Base-by-base conservation (phyloP, 768 basidiomycete genomes). In the Cystofilobasidium capitatum region DNA sequence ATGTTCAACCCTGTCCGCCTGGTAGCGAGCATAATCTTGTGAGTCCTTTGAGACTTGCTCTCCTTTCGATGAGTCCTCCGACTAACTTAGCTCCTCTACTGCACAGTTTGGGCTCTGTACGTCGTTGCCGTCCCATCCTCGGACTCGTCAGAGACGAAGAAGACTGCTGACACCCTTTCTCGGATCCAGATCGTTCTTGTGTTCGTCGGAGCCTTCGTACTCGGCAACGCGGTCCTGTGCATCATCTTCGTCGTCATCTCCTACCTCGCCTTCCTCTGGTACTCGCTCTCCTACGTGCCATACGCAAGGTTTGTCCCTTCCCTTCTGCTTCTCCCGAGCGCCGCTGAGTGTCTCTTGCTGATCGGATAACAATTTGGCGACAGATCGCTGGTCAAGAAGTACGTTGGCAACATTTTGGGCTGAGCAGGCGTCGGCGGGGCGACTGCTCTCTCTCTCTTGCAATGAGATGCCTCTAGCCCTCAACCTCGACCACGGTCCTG, bases 1-100 rank as follows among this genome's bases (percentile, higher is more conserved):
- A 93, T 93, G 91, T 94, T 94, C 83, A 92, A 92, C 77, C 88
- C 91, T 59, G 83, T 94, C 26, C 89, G 92, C 3, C 47, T 69
- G 24, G 42, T 69, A 14, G 68, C 68, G 2, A 47, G 44, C n/a
- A 64, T 60, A 24, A 45, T 69, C 24, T 65, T 65, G 51, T 55
- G 51, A 3, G 51, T 49, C 47, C 3, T 26, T 22, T 24, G n/a
- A 6, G 22, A 24, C 26, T 40, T 12, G 26, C 3, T 3, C 29
- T 7, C 36, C 58, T 2, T 2, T 17, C 8, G 8, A 4, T 37
- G n/a, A n/a, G n/a, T n/a, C n/a, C 58, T 13, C n/a, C 22, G 7
- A 7, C 26, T 59, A 16, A 44, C 61, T 78, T 94, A 8, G 78
- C 89, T 24, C 91, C 92, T 2, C 85, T 89, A 1, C 76, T 91